phyloP scores from a whole-genome alignment of 176 grass and related monocot genomes.

The Raddia distichophylla region DNA sequence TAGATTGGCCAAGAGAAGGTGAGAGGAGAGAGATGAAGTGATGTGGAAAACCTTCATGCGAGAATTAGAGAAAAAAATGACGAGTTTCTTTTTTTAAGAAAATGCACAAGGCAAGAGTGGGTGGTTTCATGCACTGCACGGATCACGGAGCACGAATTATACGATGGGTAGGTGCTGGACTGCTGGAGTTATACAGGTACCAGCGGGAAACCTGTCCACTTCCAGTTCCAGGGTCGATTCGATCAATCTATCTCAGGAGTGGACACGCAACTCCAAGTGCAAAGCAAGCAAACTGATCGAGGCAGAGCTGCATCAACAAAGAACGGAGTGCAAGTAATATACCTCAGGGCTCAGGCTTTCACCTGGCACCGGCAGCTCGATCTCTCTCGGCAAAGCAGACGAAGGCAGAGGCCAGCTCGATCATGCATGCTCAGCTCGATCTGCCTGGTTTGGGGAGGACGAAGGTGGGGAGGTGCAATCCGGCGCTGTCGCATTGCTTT shows the following conservation, averaged over 20 bases:
- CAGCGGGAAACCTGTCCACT: not conserved
- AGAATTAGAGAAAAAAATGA: too few species aligned
- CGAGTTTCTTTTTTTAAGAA: too few species aligned
- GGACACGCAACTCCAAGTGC: not conserved
- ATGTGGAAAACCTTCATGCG: too few species aligned
- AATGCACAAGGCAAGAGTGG: too few species aligned
- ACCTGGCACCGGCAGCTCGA: not conserved
- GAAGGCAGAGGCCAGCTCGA: not conserved
- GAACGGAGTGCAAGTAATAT: not conserved
- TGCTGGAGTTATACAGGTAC: too few species aligned
- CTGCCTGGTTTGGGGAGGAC: not conserved
- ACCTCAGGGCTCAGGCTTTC: constrained; percentile 3
- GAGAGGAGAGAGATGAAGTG: too few species aligned
- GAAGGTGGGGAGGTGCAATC: constrained; percentile 3
- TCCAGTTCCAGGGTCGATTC: not conserved
- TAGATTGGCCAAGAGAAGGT: too few species aligned
- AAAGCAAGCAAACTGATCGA: not conserved
- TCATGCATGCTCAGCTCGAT: too few species aligned
- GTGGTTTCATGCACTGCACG: too few species aligned
- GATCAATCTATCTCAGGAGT: not conserved
- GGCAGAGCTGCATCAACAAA: not conserved
- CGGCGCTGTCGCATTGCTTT: not conserved
- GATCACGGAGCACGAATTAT: too few species aligned
- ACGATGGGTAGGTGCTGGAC: too few species aligned
- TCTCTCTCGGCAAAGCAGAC: not conserved